Evolutionary conservation across 108 stramenopile genomes (phyloP), one percentile per base, ranked within the genome.

Genomic region (Seminavis robusta): DNA sequence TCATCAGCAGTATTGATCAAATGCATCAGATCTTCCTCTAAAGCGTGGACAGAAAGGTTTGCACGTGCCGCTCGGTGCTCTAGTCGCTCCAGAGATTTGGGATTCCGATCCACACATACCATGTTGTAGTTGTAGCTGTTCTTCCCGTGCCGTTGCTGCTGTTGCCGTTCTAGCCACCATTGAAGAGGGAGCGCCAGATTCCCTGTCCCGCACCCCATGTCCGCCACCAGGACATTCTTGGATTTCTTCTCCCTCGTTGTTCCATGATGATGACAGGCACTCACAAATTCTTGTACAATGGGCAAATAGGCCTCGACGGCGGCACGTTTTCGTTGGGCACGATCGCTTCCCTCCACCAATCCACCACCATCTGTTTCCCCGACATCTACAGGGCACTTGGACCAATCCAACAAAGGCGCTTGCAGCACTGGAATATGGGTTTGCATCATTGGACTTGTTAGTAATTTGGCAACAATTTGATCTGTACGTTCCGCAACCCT

Each of bases 161-260:
- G n/a, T n/a, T n/a, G n/a, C n/a, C n/a, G n/a, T n/a, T n/a, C n/a
- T n/a, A 58, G 38, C 17, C 32, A 46, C 24, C 29, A 58, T 17
- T 43, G 44, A 13, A 58, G 23, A 32, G 57, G 57, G 10, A 58
- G 8, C 7, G 57, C 17, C 21, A 58, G 47, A 17, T 58, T 58
- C 17, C 57, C 57, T 17, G 57, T 44, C 45, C 57, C 57, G 34
- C 57, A 36, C 15, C 44, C 57, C n/a, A 58, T 27, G 25, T 58
- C 57, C 5, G 57, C 57, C 15, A 58, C 20, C 43, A 47, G 7
- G 17, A 9, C 20, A 8, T 3, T 8, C 10, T 43, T 27, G 16
- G 42, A 0, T 1, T 15, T 10, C 0, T 58, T 47, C 19, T 19
- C 44, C 10, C 10, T 41, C 20, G 8, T 29, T 41, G 1, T 40